Base-by-base conservation (phyloP, 208 protist species). In the Acanthamoeba sp. region DNA sequence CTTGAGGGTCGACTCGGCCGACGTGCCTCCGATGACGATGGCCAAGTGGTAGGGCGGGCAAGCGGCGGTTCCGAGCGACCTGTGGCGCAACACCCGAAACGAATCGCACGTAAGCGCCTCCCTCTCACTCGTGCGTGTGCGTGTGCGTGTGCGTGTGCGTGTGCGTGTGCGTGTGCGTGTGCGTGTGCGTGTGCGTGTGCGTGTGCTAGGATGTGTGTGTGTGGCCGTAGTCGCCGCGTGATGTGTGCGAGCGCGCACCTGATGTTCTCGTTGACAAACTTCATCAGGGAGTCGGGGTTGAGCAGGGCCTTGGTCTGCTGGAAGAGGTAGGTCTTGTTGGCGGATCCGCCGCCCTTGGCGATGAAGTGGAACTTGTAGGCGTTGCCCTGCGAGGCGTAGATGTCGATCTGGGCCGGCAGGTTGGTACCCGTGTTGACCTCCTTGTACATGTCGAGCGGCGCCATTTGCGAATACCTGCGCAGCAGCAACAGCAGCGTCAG, bases 1-100 rank as follows among this genome's bases (percentile, higher is more conserved):
- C 97, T 99, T 99, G 94, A 99, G 97, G 55, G 97, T 99, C 96
- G 98, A 93, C 96, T 99, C 98, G 4, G 99, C 99, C 64, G 98
- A 99, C 40, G 98, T 98, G 59, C 59, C 99, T 94, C 99, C 99
- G 95, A 99, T 98, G 7, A 99, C 98, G 80, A 99, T 97, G 55
- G 98, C 97, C 32, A 99, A 96, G 94, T 99, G 98, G 96, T 99
- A 99, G n/a, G 99, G 99, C 45, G 99, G 99, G 96, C 99, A 99
- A n/a, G 99, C 99, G 10, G 99, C 90, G 29, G 99, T 99, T 92
- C 99, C 99, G 24, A 98, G 62, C 42, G 94, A 95, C 87, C 96
- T 71, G n/a, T n/a, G n/a, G n/a, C n/a, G n/a, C n/a, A n/a, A n/a
- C n/a, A n/a, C n/a, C n/a, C n/a, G n/a, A n/a, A n/a, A n/a, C n/a